Conservation (phyloP, 2,329 filamentous ascomycete species). For the Ampelomyces quisqualis region DNA sequence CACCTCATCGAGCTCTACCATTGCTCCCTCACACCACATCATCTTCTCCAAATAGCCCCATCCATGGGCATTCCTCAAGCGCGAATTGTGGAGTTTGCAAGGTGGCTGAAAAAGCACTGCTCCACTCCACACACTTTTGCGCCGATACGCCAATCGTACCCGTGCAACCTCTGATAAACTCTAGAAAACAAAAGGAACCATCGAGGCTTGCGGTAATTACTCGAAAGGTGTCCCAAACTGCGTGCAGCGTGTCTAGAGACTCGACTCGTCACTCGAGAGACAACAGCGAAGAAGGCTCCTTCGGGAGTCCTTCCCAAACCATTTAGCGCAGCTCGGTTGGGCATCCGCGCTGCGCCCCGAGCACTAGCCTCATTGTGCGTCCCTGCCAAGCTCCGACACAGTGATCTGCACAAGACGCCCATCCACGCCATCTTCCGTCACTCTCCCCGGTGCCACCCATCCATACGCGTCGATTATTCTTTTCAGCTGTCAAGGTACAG, state of each 20-base stretch:
- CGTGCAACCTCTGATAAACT: not conserved
- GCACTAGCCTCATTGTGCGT: conserved; percentile 7
- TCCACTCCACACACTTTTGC: not conserved
- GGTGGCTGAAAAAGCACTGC: conserved; percentile 1
- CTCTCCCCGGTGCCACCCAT: too few species aligned
- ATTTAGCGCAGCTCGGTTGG: conserved; percentile 3
- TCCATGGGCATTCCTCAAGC: not conserved
- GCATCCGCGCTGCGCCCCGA: not conserved
- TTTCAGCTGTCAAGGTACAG: conserved; percentile 17
- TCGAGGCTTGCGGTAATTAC: conserved; percentile 1
- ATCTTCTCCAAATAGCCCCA: too few species aligned
- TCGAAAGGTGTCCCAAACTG: not conserved
- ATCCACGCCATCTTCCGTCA: conserved; percentile 11
- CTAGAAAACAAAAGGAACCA: not conserved
- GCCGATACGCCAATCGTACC: not conserved
- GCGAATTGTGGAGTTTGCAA: not conserved
- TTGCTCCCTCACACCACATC: too few species aligned
- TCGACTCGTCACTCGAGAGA: too few species aligned
- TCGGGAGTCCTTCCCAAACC: not conserved
- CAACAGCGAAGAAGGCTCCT: too few species aligned
- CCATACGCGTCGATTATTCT: conserved; percentile 22
- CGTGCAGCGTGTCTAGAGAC: too few species aligned
- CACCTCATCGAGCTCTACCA: too few species aligned
- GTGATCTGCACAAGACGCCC: conserved; percentile 3
- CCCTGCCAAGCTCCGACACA: conserved; percentile 7